A percentile compares a stretch with the other conserved stretches of the same genome.
phyloP scores from a whole-genome alignment of 2,329 filamentous ascomycete genomes.

The Sporothrix pallida region DNA sequence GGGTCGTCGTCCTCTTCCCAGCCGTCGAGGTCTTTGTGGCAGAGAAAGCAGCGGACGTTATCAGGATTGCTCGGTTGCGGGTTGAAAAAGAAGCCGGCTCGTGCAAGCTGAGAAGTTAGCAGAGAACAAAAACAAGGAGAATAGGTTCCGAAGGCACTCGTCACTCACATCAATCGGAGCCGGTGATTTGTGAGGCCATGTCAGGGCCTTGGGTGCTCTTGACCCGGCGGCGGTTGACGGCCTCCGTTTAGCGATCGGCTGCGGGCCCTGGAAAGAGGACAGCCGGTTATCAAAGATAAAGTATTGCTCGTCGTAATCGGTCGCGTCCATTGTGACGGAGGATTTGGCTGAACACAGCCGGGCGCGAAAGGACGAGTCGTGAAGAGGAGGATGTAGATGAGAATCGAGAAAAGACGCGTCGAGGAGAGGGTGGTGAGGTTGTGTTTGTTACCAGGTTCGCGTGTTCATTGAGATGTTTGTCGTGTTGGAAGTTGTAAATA shows the following conservation, averaged over 20 bases:
- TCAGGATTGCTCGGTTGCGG: slow-evolving; percentile 77
- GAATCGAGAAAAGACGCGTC: slow-evolving; percentile 27
- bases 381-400: background rate
- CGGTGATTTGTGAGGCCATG: slow-evolving; percentile 80
- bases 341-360: background rate
- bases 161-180: slow-evolving; percentile 65
- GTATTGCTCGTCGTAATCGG: slow-evolving; percentile 54
- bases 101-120: slow-evolving; percentile 69
- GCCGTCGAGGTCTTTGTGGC: slow-evolving; percentile 81
- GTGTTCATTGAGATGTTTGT: slow-evolving; percentile 17
- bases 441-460: slow-evolving; percentile 13
- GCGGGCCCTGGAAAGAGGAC: slow-evolving; percentile 74
- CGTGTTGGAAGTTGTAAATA: background rate
- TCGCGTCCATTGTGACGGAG: slow-evolving; percentile 39
- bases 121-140: slow-evolving; percentile 43
- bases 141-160: slow-evolving; percentile 46
- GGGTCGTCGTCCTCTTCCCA: slow-evolving; percentile 91
- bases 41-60: slow-evolving; percentile 89
- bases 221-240: slow-evolving; percentile 68
- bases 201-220: slow-evolving; percentile 61
- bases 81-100: slow-evolving; percentile 88
- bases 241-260: slow-evolving; percentile 70
- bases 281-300: slow-evolving; percentile 77
- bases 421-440: background rate
- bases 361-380: background rate